A percentile compares a stretch with the other conserved stretches of the same genome.
Conservation (phyloP, 495 filamentous ascomycete genomes). For the Parmelia sp. region DNA sequence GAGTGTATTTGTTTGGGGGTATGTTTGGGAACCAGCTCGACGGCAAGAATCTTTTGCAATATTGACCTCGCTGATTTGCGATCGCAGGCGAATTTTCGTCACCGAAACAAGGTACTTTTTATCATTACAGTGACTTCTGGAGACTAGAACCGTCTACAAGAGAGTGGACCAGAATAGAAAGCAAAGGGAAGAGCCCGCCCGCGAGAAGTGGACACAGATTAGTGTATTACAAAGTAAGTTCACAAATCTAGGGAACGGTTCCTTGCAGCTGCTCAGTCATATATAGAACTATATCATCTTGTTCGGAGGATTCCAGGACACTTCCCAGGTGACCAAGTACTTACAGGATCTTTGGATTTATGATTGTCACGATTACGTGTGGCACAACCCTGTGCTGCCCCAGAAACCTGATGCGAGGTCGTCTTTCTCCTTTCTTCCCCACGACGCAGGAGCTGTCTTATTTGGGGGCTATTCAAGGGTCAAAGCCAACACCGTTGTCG, state of each 20-base stretch:
- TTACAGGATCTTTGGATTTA: conserved; percentile 65
- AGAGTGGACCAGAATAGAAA: conserved; percentile 87
- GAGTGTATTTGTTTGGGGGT: conserved; percentile 88
- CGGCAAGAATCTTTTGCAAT: conserved; percentile 26
- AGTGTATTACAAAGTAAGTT: conserved; percentile 76
- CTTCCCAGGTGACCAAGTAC: conserved; percentile 86
- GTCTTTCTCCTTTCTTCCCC: conserved; percentile 83
- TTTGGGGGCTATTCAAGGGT: conserved; percentile 92
- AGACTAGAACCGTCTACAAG: conserved; percentile 69
- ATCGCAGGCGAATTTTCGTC: conserved; percentile 52
- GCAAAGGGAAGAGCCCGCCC: conserved; percentile 79
- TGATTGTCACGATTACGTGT: conserved; percentile 63
- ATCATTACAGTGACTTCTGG: conserved; percentile 99
- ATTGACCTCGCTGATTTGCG: conserved; percentile 34
- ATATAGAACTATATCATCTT: conserved; percentile 60
- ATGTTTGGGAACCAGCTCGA: conserved; percentile 13
- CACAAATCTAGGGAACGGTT: conserved; percentile 19
- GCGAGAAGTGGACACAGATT: conserved; percentile 91
- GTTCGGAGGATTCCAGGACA: conserved; percentile 91
- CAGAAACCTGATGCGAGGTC: conserved; percentile 85
- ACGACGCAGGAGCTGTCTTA: conserved; percentile 79
- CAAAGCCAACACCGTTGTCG: conserved; percentile 52
- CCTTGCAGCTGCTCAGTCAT: conserved; percentile 11
- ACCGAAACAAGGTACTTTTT: conserved; percentile 96
- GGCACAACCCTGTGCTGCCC: conserved; percentile 66